Conservation (phyloP, 2,329 filamentous ascomycete species). For the Hymenoscyphus scutula region DNA sequence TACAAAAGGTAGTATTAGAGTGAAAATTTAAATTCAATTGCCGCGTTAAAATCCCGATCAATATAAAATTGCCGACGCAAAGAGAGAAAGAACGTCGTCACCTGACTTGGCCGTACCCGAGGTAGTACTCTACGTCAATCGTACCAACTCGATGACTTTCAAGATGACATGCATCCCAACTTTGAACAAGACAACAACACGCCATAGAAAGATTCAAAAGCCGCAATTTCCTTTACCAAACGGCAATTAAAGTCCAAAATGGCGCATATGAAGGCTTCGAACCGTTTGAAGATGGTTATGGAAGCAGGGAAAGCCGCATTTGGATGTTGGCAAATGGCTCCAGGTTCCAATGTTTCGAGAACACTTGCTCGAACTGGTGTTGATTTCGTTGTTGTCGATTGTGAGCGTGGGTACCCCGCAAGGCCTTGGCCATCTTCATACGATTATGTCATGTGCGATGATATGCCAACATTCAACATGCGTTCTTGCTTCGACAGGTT, state of each 20-base stretch:
- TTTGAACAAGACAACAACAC: not conserved
- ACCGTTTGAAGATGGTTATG: conserved; percentile 51
- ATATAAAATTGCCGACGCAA: too few relatives aligned
- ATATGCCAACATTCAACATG: not conserved
- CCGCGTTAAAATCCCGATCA: too few relatives aligned
- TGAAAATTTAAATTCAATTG: too few relatives aligned
- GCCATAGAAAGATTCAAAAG: not conserved
- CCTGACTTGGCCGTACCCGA: not conserved
- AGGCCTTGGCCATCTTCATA: not conserved
- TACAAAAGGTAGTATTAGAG: too few relatives aligned
- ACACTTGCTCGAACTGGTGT: conserved; percentile 59
- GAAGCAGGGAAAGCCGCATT: conserved; percentile 47
- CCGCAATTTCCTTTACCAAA: not conserved
- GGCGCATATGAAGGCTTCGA: conserved; percentile 39
- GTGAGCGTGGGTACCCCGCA: conserved; percentile 37
- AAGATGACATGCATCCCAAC: not conserved
- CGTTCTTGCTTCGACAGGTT: not conserved
- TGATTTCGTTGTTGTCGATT: conserved; percentile 65
- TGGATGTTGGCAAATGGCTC: conserved; percentile 62
- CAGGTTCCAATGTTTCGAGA: conserved; percentile 58
- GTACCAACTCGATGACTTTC: not conserved
- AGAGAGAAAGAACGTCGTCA: not conserved
- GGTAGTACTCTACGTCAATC: not conserved
- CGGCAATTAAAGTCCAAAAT: conserved; percentile 20
- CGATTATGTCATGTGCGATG: not conserved